Evolutionary conservation across 2,329 filamentous ascomycete genomes (phyloP).

Genomic region (Phialocephala subalpina): DNA sequence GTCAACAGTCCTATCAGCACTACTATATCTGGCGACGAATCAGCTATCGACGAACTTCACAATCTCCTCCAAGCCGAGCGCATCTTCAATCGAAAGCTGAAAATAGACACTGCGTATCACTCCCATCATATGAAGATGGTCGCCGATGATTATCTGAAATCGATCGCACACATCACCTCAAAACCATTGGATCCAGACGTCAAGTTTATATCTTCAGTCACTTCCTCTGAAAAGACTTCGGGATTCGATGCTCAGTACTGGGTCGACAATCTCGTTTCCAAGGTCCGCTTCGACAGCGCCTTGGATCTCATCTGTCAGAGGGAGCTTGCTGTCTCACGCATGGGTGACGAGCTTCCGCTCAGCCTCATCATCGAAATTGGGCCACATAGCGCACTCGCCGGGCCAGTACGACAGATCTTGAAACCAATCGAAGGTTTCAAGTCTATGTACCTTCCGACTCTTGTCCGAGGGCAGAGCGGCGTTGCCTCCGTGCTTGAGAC

Average conservation of each 20-base stretch:
- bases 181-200: background rate
- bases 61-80: constrained; percentile 18
- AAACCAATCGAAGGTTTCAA: too few species aligned
- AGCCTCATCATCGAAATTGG: too few species aligned
- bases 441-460: too few species aligned
- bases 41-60: constrained; percentile 35
- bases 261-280: background rate
- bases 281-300: background rate
- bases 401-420: too few species aligned
- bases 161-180: background rate
- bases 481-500: too few species aligned
- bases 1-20: constrained; percentile 42
- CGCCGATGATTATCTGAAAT: background rate
- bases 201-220: background rate
- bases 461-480: too few species aligned
- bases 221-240: background rate
- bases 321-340: too few species aligned
- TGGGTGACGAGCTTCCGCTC: background rate
- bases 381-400: too few species aligned
- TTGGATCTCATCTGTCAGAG: background rate
- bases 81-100: constrained; percentile 27
- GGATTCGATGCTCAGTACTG: background rate
- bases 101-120: constrained; percentile 44
- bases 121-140: constrained; percentile 9
- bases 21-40: constrained; percentile 39